Evolutionary conservation across 495 filamentous ascomycete genomes (phyloP), one percentile per base, ranked within the genome.

Genomic region (Clavariopsis aquatica): DNA sequence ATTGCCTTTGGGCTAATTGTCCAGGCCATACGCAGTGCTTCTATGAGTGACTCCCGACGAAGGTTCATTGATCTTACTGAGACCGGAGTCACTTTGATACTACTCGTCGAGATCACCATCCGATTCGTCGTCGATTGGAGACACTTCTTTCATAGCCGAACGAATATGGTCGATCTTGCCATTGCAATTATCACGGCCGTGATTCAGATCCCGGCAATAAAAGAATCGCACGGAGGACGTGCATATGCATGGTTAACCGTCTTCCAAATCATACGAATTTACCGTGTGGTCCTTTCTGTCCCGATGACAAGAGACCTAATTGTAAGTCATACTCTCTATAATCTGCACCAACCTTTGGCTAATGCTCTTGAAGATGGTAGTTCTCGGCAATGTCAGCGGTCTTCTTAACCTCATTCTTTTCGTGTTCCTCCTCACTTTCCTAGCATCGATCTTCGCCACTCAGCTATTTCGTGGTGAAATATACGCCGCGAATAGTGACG

Each of bases 321-420:
- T 69, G 80, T 85, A 61, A 64, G 78, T 74, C 17, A 5, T 45
- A n/a, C 12, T 15, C 29, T n/a, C 9, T 20, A 13, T 45, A 34
- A 29, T 5, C 57, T 20, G 38, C n/a, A 10, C 2, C 46, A 0
- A 0, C n/a, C 6, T 23, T 31, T 29, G 20, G 26, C 60, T 66
- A 47, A 64, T 41, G 6, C 49, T 8, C 9, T 15, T 58, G 26
- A 38, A 73, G 65, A 79, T 80, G 60, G 81, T 94, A 41, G 95
- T 98, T 8, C 83, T 98, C 51, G 89, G 95, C 64, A 97, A 97
- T 70, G 85, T 89, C n/a, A 84, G 85, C 34, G 94, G 94, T 87
- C 83, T 99, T 56, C 82, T 89, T 20, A 99, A 99, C 75, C 79
- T 99, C 46, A 94, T 99, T 73, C 80, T 96, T 9, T 99, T 99